Conservation (phyloP, 2,329 filamentous ascomycete genomes). For the Xylariaceae sp. region DNA sequence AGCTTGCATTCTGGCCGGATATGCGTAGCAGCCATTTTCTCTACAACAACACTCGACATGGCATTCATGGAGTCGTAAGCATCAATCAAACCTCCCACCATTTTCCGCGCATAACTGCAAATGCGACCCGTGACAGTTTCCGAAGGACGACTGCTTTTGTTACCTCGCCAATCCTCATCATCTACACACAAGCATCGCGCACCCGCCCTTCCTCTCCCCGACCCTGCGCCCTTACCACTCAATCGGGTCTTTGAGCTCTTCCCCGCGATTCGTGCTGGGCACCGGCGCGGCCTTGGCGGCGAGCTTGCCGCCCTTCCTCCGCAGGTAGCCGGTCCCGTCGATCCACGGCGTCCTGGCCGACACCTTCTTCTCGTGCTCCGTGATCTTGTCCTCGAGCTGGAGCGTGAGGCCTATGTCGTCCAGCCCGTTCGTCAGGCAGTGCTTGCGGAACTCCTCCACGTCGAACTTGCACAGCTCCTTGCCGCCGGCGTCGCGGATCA, state of each 20-base stretch:
- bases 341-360: slow-evolving; percentile 80
- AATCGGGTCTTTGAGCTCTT: slow-evolving; percentile 75
- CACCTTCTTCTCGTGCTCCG: slow-evolving; percentile 70
- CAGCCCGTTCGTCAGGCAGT: slow-evolving; percentile 86
- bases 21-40: no score
- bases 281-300: slow-evolving; percentile 58
- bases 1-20: no score
- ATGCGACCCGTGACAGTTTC: no score
- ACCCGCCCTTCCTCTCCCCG: no score
- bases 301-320: slow-evolving; percentile 48
- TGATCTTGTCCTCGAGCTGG: slow-evolving; percentile 85
- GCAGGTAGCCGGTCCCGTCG: slow-evolving; percentile 77
- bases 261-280: slow-evolving; percentile 81
- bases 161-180: no score
- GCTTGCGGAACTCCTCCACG: slow-evolving; percentile 87
- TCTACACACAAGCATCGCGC: no score
- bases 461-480: slow-evolving; percentile 72
- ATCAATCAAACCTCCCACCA: no score
- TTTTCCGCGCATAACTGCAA: no score
- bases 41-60: no score
- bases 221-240: slow-evolving; percentile 68
- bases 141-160: no score
- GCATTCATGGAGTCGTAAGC: no score
- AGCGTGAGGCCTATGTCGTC: slow-evolving; percentile 95
- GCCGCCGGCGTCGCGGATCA: slow-evolving; percentile 69